Conservation (phyloP, 148 eudicot species). For the Cornus controversa region DNA sequence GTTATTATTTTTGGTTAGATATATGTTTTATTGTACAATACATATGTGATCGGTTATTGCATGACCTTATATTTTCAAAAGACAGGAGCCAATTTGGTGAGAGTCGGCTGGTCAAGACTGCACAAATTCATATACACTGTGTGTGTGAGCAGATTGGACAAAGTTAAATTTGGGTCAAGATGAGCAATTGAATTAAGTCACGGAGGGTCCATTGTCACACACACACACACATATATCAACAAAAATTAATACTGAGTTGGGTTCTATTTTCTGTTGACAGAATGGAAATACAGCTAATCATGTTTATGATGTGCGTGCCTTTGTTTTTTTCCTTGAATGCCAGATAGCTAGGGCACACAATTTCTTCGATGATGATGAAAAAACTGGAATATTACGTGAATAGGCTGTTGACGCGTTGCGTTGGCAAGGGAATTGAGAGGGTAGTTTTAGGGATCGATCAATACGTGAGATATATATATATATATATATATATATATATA, state of each 20-base stretch:
- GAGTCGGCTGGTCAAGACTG: not conserved
- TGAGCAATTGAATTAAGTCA: not conserved
- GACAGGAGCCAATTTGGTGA: not conserved
- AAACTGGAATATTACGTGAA: not conserved
- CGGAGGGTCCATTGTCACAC: not conserved
- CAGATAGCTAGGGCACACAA: constrained; percentile 1
- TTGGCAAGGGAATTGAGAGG: not conserved
- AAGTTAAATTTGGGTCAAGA: too few relatives aligned
- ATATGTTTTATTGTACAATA: not conserved
- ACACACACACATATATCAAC: not conserved
- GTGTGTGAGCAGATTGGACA: not conserved
- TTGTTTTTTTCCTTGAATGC: not conserved
- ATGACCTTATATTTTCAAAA: not conserved
- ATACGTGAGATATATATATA: not conserved
- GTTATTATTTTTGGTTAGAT: not conserved
- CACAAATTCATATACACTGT: not conserved
- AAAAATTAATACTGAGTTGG: not conserved
- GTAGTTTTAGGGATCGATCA: not conserved
- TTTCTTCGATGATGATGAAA: not conserved
- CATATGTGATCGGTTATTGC: not conserved
- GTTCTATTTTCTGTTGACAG: not conserved
- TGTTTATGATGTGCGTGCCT: not conserved
- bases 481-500: too few relatives aligned
- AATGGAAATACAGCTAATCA: not conserved
- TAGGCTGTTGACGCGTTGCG: not conserved